Conservation (phyloP, 1,139 yeast genomes). For the Pichia sp. region DNA sequence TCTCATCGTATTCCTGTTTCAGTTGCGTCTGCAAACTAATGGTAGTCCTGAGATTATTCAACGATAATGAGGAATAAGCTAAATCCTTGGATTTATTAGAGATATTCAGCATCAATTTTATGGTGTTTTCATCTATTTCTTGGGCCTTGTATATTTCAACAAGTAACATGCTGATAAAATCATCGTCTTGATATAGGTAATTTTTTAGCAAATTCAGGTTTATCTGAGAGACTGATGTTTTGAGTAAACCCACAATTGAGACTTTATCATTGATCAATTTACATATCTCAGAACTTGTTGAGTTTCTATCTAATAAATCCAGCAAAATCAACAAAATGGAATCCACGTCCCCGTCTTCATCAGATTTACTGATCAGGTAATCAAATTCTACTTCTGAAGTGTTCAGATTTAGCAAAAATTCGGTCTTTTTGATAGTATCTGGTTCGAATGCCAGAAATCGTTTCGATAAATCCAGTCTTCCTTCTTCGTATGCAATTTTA, state of each 20-base stretch:
- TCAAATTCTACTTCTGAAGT: conserved; percentile 39
- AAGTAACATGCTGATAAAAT: conserved; percentile 37
- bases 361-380: conserved; percentile 60
- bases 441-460: conserved; percentile 63
- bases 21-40: conserved; percentile 13
- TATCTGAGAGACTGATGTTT: conserved; percentile 1
- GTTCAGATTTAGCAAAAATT: conserved; percentile 59
- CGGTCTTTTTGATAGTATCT: conserved; percentile 51
- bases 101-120: neutral
- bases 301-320: conserved; percentile 32
- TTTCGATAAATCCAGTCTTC: conserved; percentile 62
- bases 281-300: conserved; percentile 43
- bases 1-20: conserved; percentile 42
- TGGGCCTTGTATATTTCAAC: conserved; percentile 20
- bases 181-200: conserved; percentile 55
- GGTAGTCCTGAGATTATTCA: conserved; percentile 12
- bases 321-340: conserved; percentile 54
- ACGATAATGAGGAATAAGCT: neutral
- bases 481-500: conserved; percentile 72
- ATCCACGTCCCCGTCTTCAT: conserved; percentile 59
- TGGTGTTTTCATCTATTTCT: neutral
- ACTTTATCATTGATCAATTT: conserved; percentile 40
- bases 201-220: conserved; percentile 34
- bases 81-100: neutral
- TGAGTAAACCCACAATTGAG: conserved; percentile 25